Evolutionary conservation across 2,329 filamentous ascomycete species (phyloP), one percentile per base, ranked within the genome.

Genomic region (Hypoxylon sp.): DNA sequence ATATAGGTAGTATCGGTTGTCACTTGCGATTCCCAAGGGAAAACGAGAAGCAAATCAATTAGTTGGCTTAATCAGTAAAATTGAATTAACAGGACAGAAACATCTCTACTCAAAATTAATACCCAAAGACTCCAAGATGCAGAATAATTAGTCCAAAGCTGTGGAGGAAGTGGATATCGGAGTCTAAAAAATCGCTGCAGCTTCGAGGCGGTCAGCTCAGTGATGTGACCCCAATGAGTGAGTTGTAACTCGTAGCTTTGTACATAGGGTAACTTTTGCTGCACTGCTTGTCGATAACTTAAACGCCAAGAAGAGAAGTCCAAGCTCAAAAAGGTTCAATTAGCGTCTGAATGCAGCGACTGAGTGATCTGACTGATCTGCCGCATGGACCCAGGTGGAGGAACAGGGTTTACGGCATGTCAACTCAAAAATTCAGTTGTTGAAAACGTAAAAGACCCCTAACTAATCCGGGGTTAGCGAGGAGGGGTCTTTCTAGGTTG

Each of bases 401-500:
- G n/a, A 51, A 49, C 43, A 52, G 38, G 51, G 47, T 51, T 47
- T 41, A 21, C 38, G 41, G 31, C 36, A 32, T 48, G 50, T 47
- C 20, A 43, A 48, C 21, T 30, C 13, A 29, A 45, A 42, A 45
- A 42, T 38, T 45, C 25, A 30, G 30, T 41, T 20, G 34, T 45
- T 38, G 48, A 37, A 55, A 51, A 34, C 55, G 43, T 55, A 49
- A 31, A 48, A 32, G 32, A 47, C 34, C 47, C 45, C 47, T 52
- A 57, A 46, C 55, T 51, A 47, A 55, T 55, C 55, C 55, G 51
- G 55, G 51, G 48, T 51, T 55, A 50, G 36, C 27, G 41, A 15
- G 44, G 44, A 50, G 38, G 47, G 42, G 41, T 35, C 30, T 20
- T n/a, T 21, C 19, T 12, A 23, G 17, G 19, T 15, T 30, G 35